These are phyloP conservation scores for Aspergillus sp. DNA, from an alignment of 2,329 filamentous ascomycete species.

Conservation along the genomic window DNA sequence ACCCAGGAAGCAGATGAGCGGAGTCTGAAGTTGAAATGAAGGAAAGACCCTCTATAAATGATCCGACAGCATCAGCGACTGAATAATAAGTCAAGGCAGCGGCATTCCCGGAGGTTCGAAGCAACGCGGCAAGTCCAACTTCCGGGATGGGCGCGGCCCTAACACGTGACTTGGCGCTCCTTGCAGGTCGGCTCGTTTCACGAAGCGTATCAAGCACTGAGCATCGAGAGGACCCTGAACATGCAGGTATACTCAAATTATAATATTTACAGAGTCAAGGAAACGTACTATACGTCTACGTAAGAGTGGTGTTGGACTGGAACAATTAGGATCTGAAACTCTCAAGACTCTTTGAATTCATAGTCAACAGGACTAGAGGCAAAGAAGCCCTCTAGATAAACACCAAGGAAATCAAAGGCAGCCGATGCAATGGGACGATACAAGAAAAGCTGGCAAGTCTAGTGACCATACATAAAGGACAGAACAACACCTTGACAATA, in stretches of 20 bases:
- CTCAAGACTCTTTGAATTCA: not conserved
- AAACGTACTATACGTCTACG: no score
- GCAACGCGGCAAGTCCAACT: conserved; percentile 3
- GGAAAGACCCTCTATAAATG: conserved; percentile 14
- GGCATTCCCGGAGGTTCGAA: conserved; percentile 4
- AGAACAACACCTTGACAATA: conserved; percentile 33
- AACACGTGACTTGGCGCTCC: conserved; percentile 16
- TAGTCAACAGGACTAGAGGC: not conserved
- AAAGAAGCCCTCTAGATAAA: not conserved
- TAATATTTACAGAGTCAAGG: not conserved
- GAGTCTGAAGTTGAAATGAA: not conserved
- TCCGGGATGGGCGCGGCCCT: conserved; percentile 5
- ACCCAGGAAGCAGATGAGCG: not conserved
- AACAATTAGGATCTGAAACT: not conserved
- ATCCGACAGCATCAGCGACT: conserved; percentile 22
- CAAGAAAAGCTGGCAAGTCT: conserved; percentile 32
- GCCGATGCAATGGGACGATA: conserved; percentile 2
- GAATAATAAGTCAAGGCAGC: not conserved
- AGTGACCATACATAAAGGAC: conserved; percentile 27
- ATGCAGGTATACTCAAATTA: not conserved
- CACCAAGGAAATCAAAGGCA: conserved; percentile 16
- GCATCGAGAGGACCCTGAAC: no score
- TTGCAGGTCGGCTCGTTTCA: not conserved
- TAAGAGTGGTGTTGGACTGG: no score
- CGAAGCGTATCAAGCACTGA: not conserved